Conservation (phyloP, 78 protist genomes). For the Dictyostelium intermedium region DNA sequence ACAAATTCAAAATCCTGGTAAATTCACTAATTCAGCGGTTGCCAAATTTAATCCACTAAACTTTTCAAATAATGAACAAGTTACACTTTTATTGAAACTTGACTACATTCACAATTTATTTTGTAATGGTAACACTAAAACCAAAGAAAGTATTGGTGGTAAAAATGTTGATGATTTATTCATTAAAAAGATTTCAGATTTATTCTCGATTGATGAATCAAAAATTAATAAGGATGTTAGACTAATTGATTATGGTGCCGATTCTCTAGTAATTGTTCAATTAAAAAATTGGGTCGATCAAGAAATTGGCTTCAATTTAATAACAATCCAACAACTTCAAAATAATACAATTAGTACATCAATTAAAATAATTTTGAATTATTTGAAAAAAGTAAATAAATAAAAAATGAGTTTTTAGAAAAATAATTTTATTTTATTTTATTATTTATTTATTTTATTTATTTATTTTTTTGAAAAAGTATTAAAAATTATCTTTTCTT, state of each 20-base stretch:
- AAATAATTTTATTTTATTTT: too few relatives aligned
- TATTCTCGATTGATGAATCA: slow-evolving; percentile 4
- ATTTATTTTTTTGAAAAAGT: too few relatives aligned
- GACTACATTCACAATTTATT: background rate
- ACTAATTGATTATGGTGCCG: slow-evolving; percentile 27
- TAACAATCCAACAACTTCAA: background rate
- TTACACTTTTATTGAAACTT: background rate
- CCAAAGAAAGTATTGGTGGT: background rate
- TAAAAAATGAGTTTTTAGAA: too few relatives aligned
- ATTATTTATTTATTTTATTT: too few relatives aligned
- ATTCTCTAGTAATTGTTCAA: background rate
- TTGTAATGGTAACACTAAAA: background rate
- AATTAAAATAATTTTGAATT: background rate
- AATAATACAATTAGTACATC: background rate
- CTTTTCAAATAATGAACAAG: background rate
- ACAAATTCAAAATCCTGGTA: background rate
- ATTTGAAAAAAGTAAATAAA: background rate
- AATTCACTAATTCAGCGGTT: background rate
- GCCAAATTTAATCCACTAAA: background rate
- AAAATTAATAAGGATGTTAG: background rate
- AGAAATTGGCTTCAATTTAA: background rate
- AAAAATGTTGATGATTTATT: background rate
- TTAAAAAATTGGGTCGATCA: slow-evolving; percentile 13
- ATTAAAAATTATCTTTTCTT: too few relatives aligned
- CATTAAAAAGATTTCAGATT: slow-evolving; percentile 26